phyloP scores from a whole-genome alignment of 192 early-diverging fungal species.

The Cladochytrium replicatum region DNA sequence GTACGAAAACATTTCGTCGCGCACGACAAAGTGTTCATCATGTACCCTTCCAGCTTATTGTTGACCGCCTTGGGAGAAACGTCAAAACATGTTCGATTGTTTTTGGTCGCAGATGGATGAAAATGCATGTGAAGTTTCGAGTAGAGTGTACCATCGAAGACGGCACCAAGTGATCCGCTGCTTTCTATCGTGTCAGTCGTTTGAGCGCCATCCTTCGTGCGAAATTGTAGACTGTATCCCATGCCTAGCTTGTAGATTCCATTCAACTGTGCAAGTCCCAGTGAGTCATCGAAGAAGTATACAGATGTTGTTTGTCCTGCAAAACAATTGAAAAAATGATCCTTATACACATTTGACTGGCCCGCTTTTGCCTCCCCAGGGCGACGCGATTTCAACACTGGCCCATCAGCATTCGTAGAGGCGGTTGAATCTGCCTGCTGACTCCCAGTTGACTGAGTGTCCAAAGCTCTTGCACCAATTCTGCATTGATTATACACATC shows the following conservation, averaged over 20 bases:
- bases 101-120: slow-evolving; percentile 21
- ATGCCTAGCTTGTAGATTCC: slow-evolving; percentile 17
- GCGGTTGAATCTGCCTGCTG: too few species aligned
- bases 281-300: slow-evolving; percentile 27
- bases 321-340: slow-evolving; percentile 11
- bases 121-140: slow-evolving; percentile 18
- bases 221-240: slow-evolving; percentile 16
- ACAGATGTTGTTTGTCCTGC: slow-evolving; percentile 25
- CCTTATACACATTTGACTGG: too few species aligned
- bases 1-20: slow-evolving; percentile 27
- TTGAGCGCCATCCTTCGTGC: too few species aligned
- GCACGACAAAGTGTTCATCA: slow-evolving; percentile 20
- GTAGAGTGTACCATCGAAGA: slow-evolving; percentile 19
- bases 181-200: too few species aligned
- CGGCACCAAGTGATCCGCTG: too few species aligned
- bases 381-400: too few species aligned
- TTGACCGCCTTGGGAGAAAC: slow-evolving; percentile 10
- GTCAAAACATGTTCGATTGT: slow-evolving; percentile 9
- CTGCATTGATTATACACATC: slow-evolving; percentile 7
- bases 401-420: too few species aligned
- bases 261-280: slow-evolving; percentile 5
- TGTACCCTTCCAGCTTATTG: slow-evolving; percentile 7
- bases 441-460: too few species aligned
- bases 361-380: too few species aligned
- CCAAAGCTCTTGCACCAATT: too few species aligned